Conservation (phyloP, 306 rosid genomes). For the Prosopis cineraria region DNA sequence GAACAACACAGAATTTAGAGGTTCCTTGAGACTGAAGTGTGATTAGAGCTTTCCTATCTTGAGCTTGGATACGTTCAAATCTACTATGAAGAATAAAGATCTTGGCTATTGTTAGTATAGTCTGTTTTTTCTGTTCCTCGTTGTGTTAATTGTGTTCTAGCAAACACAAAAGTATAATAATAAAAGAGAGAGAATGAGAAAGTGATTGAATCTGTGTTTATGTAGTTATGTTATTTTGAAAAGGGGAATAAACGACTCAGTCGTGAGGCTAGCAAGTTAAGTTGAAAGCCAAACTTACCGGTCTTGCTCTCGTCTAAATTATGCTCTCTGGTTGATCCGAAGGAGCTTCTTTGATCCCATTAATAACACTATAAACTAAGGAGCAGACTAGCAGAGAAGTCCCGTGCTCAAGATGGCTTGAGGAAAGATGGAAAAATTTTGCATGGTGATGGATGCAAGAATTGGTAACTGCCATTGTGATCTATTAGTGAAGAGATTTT, state of each 20-base stretch:
- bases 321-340: not conserved
- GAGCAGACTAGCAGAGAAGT: not conserved
- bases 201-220: not conserved
- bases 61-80: not conserved
- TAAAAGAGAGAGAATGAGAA: not conserved
- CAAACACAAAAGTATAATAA: not conserved
- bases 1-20: not conserved
- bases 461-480: not conserved
- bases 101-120: not conserved
- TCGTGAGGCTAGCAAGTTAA: not conserved
- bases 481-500: not conserved
- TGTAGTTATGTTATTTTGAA: no score
- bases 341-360: not conserved
- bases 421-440: not conserved
- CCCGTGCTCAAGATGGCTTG: conserved; percentile 10
- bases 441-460: conserved; percentile 7
- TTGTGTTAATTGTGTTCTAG: conserved; percentile 7
- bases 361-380: not conserved
- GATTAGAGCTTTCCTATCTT: not conserved
- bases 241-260: no score
- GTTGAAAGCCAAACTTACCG: not conserved
- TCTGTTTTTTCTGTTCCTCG: not conserved
- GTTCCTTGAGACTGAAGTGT: not conserved
- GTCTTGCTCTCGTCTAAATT: not conserved
- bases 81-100: not conserved